Base-by-base conservation (phyloP, 768 basidiomycete species). In the Chalciporus piperatus region DNA sequence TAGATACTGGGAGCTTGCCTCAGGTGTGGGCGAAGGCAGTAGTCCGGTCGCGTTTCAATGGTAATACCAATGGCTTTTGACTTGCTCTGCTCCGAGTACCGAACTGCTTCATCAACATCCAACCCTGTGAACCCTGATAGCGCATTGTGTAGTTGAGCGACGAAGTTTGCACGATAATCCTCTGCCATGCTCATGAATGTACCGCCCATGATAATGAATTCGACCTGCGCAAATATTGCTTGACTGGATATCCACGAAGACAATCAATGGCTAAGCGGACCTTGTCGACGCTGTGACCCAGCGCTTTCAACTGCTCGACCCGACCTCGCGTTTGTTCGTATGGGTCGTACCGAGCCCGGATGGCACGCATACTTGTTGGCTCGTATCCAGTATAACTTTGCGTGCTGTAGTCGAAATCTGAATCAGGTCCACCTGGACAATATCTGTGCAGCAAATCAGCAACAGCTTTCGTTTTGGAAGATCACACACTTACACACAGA, bases 121-220 rank as follows among this genome's bases (percentile, higher is more conserved):
- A 83, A 79, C 1, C 93, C 93, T 1, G 95, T 98, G 65, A 90
- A 95, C 0, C 97, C 97, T 14, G 92, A 94, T 6, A 99, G 75
- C 1, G 97, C 96, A 68, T 98, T 98, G 68, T 98, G 97, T 49
- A 99, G 76, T 55, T 98, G 95, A 1, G 96, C 94, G 48, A 98
- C 81, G 59, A 99, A 99, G 57, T 89, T 85, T 54, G 83, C 84
- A 54, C 97, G 82, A 67, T 99, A 98, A 41, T 93, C 91, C 68
- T 98, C 94, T 33, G 95, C 90, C 89, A 98, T 96, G 65, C 95
- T 98, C 94, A 99, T 98, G 70, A 99, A 99, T 11, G 97, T 99
- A 41, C 97, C 97, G 20, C 97, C 97, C 97, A 98, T 98, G 55
- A 96, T 79, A 57, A 97, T 98, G 59, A 86, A 89, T 60, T 92